Percentiles rank a stretch among this genome's conserved stretches.
Conservation (phyloP, 768 basidiomycete genomes). For the Boletus rufocinnamomeus region DNA sequence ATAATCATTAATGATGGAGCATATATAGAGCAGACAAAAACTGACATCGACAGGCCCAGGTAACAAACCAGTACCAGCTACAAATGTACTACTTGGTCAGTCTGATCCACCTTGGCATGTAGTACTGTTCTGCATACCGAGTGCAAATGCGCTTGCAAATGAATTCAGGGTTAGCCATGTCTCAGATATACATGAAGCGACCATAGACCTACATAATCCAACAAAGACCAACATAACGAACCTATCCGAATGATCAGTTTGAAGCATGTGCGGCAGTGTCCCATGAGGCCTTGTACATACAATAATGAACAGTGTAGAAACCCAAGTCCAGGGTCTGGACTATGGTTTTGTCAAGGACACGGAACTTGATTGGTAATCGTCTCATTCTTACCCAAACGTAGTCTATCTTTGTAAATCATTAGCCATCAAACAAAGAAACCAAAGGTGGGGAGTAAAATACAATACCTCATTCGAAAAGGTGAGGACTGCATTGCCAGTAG, state of each 20-base stretch:
- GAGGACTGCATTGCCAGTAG: constrained; percentile 9
- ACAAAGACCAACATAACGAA: constrained; percentile 18
- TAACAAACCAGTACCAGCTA: constrained; percentile 11
- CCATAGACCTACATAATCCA: constrained; percentile 9
- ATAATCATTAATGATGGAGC: neutral
- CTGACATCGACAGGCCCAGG: constrained; percentile 11
- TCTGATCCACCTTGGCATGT: neutral
- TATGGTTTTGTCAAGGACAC: neutral
- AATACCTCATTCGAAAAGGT: constrained; percentile 17
- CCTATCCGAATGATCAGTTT: constrained; percentile 5
- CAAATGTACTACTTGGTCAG: neutral
- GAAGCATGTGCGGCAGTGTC: no score
- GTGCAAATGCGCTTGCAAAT: no score
- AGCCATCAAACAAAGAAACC: neutral
- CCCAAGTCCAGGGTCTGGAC: no score
- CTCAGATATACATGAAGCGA: no score
- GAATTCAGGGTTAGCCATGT: neutral
- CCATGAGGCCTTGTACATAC: no score
- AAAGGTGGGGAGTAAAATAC: neutral
- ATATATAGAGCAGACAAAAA: neutral
- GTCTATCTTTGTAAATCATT: no score
- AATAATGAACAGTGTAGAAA: no score
- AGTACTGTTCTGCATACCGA: neutral
- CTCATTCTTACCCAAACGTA: constrained; percentile 16
- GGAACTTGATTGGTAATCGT: neutral